Evolutionary conservation across 1,139 yeast species (phyloP).

Genomic region (Geotrichum reessii): DNA sequence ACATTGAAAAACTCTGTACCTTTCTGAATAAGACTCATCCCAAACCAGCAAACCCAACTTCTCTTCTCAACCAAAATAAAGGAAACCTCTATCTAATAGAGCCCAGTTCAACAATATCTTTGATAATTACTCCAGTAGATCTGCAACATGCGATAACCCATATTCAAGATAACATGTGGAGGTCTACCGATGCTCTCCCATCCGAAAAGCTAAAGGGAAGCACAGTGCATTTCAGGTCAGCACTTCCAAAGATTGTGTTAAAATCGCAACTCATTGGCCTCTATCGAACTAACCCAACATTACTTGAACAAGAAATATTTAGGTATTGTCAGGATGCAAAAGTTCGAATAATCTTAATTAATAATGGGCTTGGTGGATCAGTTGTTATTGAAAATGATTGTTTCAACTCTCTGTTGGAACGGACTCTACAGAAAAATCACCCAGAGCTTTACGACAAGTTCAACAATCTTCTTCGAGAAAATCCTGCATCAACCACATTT

Average conservation of each 20-base stretch:
- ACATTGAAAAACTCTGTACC: background rate
- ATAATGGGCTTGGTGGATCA: slow-evolving; percentile 8
- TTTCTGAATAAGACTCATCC: background rate
- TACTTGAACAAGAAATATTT: background rate
- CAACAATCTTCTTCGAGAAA: background rate
- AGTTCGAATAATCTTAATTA: background rate
- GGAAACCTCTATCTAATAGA: background rate
- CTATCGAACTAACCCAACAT: background rate
- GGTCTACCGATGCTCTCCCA: background rate
- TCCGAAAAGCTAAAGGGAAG: background rate
- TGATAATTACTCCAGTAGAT: background rate
- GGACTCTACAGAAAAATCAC: background rate
- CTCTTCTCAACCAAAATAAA: background rate
- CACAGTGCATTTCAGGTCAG: background rate
- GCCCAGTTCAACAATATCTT: background rate
- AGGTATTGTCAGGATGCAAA: background rate
- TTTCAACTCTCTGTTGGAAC: background rate
- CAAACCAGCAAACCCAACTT: background rate
- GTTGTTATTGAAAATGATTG: background rate
- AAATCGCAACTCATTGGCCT: slow-evolving; percentile 5
- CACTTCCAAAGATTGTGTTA: slow-evolving; percentile 1
- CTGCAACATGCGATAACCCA: background rate
- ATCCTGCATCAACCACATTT: slow-evolving; percentile 2
- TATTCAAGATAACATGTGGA: background rate
- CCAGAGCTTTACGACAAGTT: background rate